These are phyloP conservation scores for Chrysosporium keratinophilum DNA, from an alignment of 2,329 filamentous ascomycete genomes.

Conservation along the genomic window DNA sequence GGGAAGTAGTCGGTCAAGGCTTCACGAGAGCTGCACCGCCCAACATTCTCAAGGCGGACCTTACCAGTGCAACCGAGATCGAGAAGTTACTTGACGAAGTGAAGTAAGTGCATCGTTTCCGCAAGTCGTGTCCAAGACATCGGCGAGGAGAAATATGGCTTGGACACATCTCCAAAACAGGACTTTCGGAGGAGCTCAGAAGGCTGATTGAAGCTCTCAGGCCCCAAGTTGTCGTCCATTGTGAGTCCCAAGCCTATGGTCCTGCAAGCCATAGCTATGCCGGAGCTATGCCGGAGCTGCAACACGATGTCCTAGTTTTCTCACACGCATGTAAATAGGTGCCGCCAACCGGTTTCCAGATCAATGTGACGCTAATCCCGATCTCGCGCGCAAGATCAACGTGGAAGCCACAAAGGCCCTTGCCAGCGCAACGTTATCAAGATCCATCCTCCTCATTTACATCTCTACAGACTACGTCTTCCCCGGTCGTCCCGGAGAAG, in stretches of 20 bases:
- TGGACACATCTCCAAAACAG: neutral
- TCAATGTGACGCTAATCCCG: constrained; percentile 69
- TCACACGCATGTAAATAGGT: constrained; percentile 39
- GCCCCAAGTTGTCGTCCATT: constrained; percentile 70
- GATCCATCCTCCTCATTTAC: constrained; percentile 47
- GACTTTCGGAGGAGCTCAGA: neutral
- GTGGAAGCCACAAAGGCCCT: constrained; percentile 59
- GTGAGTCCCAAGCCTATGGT: constrained; percentile 43
- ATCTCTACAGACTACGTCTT: constrained; percentile 68
- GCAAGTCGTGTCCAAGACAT: neutral
- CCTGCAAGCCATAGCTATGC: neutral
- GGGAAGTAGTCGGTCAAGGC: constrained; percentile 63
- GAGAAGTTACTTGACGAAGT: constrained; percentile 41
- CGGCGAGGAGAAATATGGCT: neutral
- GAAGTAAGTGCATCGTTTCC: constrained; percentile 33
- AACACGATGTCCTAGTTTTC: neutral
- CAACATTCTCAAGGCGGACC: constrained; percentile 50
- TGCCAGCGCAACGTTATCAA: constrained; percentile 53
- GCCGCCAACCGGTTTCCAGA: constrained; percentile 84
- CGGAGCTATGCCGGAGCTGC: too few relatives aligned
- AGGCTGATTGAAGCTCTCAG: constrained; percentile 32
- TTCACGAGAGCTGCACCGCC: constrained; percentile 58
- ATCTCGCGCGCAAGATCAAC: constrained; percentile 63
- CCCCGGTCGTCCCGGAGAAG: constrained; percentile 66
- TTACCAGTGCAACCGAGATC: constrained; percentile 39